A percentile compares a stretch with the other conserved stretches of the same genome.
Evolutionary conservation across 305 asterid genomes (phyloP).

Genomic region (Fraxinus baroniana): DNA sequence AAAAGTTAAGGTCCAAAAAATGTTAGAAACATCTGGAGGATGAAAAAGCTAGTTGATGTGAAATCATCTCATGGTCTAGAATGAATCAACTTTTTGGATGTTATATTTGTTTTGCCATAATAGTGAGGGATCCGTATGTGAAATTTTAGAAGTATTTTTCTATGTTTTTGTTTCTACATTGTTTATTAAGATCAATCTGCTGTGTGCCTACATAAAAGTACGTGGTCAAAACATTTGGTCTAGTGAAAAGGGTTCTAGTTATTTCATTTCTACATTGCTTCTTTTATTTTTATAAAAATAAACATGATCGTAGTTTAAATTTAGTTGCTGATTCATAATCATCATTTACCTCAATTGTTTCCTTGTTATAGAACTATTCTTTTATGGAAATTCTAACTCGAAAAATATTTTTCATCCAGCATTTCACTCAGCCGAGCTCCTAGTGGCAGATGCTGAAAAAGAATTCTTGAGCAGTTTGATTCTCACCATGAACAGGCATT

Average conservation of each 20-base stretch:
- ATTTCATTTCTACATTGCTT: background rate
- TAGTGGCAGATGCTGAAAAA: background rate
- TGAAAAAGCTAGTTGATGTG: background rate
- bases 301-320: background rate
- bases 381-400: background rate
- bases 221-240: background rate
- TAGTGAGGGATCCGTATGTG: background rate
- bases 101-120: background rate
- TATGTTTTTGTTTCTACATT: background rate
- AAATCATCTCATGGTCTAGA: background rate
- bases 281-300: background rate
- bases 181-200: background rate
- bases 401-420: constrained; percentile 8
- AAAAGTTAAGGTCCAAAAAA: background rate
- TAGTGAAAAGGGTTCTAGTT: background rate
- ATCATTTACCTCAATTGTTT: background rate
- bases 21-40: background rate
- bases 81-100: background rate
- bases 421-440: constrained; percentile 17
- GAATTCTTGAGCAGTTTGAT: constrained; percentile 15
- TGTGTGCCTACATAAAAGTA: background rate
- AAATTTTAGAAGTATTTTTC: background rate
- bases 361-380: background rate
- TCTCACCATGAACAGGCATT: constrained; percentile 12
- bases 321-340: background rate